Evolutionary conservation across 1,284 basidiomycete genomes (phyloP).

Genomic region (Sanguinoderma infundibulare): DNA sequence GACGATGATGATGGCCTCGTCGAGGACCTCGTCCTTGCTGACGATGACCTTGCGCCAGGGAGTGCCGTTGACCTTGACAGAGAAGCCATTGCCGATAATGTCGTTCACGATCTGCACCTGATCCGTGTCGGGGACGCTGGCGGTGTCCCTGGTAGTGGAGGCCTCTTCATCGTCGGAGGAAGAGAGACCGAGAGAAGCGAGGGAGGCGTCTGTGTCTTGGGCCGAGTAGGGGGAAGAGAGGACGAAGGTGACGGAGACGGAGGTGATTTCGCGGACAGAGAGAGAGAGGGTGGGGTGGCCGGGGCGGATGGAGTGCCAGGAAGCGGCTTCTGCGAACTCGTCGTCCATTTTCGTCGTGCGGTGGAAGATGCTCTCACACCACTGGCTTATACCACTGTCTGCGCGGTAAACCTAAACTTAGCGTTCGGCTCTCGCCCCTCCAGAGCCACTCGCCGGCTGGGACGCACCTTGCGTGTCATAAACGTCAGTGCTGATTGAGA

Average conservation of each 20-base stretch:
- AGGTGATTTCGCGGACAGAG: slow-evolving; percentile 76
- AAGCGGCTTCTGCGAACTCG: slow-evolving; percentile 29
- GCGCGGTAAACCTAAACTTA: slow-evolving; percentile 17
- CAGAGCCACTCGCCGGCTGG: background rate
- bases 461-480: slow-evolving; percentile 9
- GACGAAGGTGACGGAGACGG: slow-evolving; percentile 79
- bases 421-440: slow-evolving; percentile 1
- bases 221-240: slow-evolving; percentile 58
- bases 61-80: slow-evolving; percentile 76
- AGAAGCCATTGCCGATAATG: slow-evolving; percentile 71
- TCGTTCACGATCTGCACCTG: slow-evolving; percentile 59
- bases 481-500: background rate
- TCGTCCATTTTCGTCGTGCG: slow-evolving; percentile 23
- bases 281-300: slow-evolving; percentile 73
- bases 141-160: slow-evolving; percentile 25
- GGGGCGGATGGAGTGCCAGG: slow-evolving; percentile 75
- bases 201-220: slow-evolving; percentile 37
- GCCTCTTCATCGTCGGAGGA: slow-evolving; percentile 42
- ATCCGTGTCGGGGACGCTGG: slow-evolving; percentile 27
- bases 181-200: slow-evolving; percentile 48
- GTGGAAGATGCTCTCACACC: slow-evolving; percentile 22
- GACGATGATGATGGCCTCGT: slow-evolving; percentile 81
- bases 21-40: slow-evolving; percentile 73
- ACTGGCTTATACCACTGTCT: slow-evolving; percentile 13
- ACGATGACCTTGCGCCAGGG: slow-evolving; percentile 79